phyloP scores from a whole-genome alignment of 176 grass and related monocot species.

The Dactylis glomerata region DNA sequence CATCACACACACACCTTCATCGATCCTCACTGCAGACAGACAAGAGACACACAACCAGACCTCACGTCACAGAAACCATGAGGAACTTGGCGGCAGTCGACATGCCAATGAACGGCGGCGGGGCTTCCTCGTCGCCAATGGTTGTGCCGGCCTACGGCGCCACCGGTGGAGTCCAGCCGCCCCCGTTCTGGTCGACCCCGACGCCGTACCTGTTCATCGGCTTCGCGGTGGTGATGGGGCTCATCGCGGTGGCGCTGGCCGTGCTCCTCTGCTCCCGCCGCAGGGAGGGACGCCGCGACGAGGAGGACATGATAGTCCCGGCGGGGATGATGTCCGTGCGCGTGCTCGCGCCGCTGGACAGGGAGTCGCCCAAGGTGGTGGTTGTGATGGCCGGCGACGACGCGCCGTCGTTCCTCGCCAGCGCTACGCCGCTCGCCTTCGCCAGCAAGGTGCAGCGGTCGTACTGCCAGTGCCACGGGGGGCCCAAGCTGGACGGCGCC shows the following conservation, averaged over 20 bases:
- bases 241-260: conserved; percentile 53
- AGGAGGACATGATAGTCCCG: neutral
- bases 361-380: conserved; percentile 54
- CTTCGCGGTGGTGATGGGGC: conserved; percentile 47
- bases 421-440: conserved; percentile 37
- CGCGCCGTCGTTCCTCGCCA: conserved; percentile 56
- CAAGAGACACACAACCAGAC: neutral
- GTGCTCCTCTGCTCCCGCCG: conserved; percentile 53
- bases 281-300: conserved; percentile 1
- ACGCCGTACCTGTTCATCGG: conserved; percentile 64
- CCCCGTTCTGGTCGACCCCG: conserved; percentile 60
- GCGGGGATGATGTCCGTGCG: conserved; percentile 17
- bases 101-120: conserved; percentile 21
- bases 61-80: conserved; percentile 1
- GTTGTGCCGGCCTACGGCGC: neutral
- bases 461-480: neutral
- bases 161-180: neutral
- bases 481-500: neutral
- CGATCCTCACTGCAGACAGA: neutral
- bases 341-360: conserved; percentile 42
- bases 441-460: neutral
- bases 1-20: neutral
- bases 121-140: conserved; percentile 3
- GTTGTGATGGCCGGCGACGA: conserved; percentile 62
- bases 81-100: neutral